Conservation (phyloP, 768 basidiomycete species). For the Termitomyces eurrhizus region DNA sequence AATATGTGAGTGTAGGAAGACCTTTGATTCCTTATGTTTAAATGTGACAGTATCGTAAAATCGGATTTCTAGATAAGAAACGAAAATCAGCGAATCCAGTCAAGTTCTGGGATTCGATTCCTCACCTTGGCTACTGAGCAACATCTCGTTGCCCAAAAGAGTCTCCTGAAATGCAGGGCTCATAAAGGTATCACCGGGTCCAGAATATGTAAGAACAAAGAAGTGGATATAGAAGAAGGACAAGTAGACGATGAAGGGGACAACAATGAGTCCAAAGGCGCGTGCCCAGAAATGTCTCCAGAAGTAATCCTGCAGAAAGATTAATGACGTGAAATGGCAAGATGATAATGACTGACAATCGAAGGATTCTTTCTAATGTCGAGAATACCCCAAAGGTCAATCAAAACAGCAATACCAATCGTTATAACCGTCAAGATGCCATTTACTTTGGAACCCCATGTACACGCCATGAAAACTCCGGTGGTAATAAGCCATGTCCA, state of each 20-base stretch:
- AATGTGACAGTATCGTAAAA: constrained; percentile 89
- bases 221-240: constrained; percentile 98
- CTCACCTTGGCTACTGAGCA: constrained; percentile 88
- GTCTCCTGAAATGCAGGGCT: constrained; percentile 98
- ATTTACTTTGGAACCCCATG: constrained; percentile 97
- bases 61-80: constrained; percentile 67
- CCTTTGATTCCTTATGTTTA: constrained; percentile 90
- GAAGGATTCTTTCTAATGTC: constrained; percentile 77
- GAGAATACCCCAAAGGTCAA: constrained; percentile 93
- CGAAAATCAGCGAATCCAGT: background rate
- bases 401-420: constrained; percentile 86
- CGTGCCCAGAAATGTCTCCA: constrained; percentile 86
- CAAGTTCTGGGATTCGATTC: background rate
- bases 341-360: constrained; percentile 50
- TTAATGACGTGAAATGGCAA: constrained; percentile 5
- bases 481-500: constrained; percentile 93
- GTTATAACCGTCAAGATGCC: constrained; percentile 87
- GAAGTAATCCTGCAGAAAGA: constrained; percentile 69
- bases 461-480: constrained; percentile 91
- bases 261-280: constrained; percentile 74
- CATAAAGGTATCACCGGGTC: constrained; percentile 96
- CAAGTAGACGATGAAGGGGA: constrained; percentile 90
- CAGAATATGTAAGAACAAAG: constrained; percentile 79
- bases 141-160: constrained; percentile 83
- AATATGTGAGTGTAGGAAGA: constrained; percentile 88